phyloP scores from a whole-genome alignment of 1,284 basidiomycete genomes.

The Sporisorium exsertum region DNA sequence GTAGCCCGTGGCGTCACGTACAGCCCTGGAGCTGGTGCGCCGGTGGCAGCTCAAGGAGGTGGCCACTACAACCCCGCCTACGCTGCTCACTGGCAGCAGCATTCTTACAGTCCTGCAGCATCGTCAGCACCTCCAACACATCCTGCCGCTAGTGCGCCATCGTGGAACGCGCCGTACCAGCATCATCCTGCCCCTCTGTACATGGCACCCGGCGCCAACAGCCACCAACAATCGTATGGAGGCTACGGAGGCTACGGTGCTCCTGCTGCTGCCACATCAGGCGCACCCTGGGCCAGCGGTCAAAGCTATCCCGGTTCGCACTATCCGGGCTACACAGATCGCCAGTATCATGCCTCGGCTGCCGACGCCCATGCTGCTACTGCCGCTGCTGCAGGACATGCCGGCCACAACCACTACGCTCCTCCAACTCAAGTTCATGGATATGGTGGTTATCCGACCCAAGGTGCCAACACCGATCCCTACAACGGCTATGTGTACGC shows the following conservation, averaged over 20 bases:
- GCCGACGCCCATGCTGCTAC: conserved; percentile 5
- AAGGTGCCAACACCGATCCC: conserved; percentile 12
- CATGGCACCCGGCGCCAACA: conserved; percentile 15
- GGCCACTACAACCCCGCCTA: conserved; percentile 50
- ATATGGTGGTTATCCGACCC: conserved; percentile 12
- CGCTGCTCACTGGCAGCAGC: conserved; percentile 43
- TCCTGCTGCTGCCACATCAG: background rate
- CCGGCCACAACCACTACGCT: conserved; percentile 12
- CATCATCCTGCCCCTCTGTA: conserved; percentile 31
- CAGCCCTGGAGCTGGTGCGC: conserved; percentile 17
- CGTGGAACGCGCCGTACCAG: conserved; percentile 22
- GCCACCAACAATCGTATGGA: conserved; percentile 18
- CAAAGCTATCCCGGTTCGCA: conserved; percentile 31
- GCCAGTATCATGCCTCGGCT: conserved; percentile 8
- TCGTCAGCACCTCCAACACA: conserved; percentile 10
- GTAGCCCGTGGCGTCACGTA: conserved; percentile 10
- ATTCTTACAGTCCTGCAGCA: conserved; percentile 10
- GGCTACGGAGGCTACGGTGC: conserved; percentile 23
- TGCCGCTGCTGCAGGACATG: background rate
- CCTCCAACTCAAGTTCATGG: conserved; percentile 15
- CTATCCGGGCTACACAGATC: conserved; percentile 30
- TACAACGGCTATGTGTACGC: conserved; percentile 31
- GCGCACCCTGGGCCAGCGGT: conserved; percentile 10
- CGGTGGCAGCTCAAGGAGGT: conserved; percentile 13
- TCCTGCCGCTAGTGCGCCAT: background rate